These are phyloP conservation scores for Yamadazyma pseudoaaseri DNA, from an alignment of 1,139 yeast species.

Conservation along the genomic window DNA sequence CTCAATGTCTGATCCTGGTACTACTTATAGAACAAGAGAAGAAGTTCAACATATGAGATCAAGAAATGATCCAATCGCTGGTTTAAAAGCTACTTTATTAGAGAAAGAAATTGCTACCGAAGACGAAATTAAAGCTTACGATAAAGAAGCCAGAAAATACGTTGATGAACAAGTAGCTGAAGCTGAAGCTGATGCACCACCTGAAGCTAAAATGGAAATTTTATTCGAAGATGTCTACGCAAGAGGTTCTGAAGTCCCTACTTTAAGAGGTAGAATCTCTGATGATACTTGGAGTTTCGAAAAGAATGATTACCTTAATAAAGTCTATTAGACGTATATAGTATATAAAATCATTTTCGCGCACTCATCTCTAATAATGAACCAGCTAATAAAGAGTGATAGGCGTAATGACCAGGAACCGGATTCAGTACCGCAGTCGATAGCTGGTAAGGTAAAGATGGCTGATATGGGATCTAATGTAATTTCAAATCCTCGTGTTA, in stretches of 20 bases:
- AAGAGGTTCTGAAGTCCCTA: constrained; percentile 90
- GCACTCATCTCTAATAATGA: constrained; percentile 8
- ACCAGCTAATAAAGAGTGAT: constrained; percentile 19
- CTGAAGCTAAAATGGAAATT: constrained; percentile 92
- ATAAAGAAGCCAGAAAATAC: constrained; percentile 92
- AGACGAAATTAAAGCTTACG: constrained; percentile 90
- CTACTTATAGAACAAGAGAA: constrained; percentile 99
- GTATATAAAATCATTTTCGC: too few species aligned
- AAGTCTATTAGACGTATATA: constrained; percentile 48
- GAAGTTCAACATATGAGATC: constrained; percentile 99
- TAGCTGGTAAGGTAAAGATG: constrained; percentile 7
- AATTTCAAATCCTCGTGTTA: not conserved
- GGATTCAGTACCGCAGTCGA: constrained; percentile 8
- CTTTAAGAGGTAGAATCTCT: constrained; percentile 93
- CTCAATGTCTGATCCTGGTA: constrained; percentile 99
- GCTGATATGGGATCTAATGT: constrained; percentile 6
- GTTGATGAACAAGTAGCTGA: constrained; percentile 93
- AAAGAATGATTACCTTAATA: constrained; percentile 67
- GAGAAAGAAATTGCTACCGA: constrained; percentile 87
- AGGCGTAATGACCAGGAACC: constrained; percentile 1
- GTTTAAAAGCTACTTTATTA: constrained; percentile 81
- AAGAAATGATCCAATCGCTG: constrained; percentile 96
- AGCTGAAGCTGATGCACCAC: constrained; percentile 93
- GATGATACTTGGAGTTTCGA: constrained; percentile 88
- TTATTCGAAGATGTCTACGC: constrained; percentile 96